Evolutionary conservation across 1,139 yeast genomes (phyloP).

Genomic region (Yamadazyma blattariae): DNA sequence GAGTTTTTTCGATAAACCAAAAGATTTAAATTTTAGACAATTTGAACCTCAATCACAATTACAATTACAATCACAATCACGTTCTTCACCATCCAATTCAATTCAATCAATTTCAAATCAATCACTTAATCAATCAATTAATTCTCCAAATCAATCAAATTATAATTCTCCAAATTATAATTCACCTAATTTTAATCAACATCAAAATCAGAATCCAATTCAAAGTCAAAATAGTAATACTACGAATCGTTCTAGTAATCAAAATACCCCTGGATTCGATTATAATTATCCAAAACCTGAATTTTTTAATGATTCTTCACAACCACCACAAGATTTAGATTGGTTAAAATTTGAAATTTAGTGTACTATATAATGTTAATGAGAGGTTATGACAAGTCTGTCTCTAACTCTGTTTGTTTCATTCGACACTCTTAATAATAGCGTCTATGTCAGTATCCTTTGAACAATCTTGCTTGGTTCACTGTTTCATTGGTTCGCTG

Average conservation of each 20-base stretch:
- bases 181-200: too few species aligned
- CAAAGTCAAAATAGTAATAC: too few species aligned
- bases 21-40: constrained; percentile 2
- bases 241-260: too few species aligned
- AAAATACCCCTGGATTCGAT: too few species aligned
- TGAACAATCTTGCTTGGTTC: too few species aligned
- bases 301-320: constrained; percentile 6
- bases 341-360: constrained; percentile 48
- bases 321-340: constrained; percentile 32
- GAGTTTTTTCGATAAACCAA: constrained; percentile 28
- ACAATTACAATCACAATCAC: constrained; percentile 13
- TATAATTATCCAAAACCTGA: constrained; percentile 6
- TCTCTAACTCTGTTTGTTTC: too few species aligned
- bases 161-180: not conserved
- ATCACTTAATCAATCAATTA: constrained; percentile 1
- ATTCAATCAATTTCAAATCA: constrained; percentile 5
- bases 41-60: not conserved
- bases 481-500: too few species aligned
- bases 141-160: constrained; percentile 2
- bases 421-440: too few species aligned
- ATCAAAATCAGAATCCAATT: too few species aligned
- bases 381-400: constrained; percentile 2
- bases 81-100: constrained; percentile 12
- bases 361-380: constrained; percentile 9
- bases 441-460: too few species aligned